A percentile compares a stretch with the other conserved stretches of the same genome.
These are phyloP conservation scores for Candida caryicola DNA, from an alignment of 805 yeast species.

Conservation along the genomic window DNA sequence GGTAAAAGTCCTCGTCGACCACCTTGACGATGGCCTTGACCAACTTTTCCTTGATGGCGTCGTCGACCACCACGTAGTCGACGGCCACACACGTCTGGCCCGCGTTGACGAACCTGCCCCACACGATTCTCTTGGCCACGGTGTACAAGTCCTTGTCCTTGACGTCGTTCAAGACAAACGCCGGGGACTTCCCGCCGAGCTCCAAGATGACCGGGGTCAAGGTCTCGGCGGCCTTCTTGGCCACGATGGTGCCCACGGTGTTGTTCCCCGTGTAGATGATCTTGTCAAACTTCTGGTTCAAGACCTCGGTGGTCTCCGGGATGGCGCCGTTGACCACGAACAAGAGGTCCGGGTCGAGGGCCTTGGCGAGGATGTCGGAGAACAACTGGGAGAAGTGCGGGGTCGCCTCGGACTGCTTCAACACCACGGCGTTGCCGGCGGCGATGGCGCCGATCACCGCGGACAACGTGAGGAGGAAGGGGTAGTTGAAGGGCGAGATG, in stretches of 20 bases:
- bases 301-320: constrained; percentile 55
- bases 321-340: constrained; percentile 72
- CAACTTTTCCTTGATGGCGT: constrained; percentile 51
- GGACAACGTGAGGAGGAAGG: constrained; percentile 57
- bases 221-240: constrained; percentile 77
- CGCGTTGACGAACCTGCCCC: constrained; percentile 76
- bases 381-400: constrained; percentile 60
- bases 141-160: constrained; percentile 42
- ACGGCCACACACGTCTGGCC: constrained; percentile 94
- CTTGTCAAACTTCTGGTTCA: constrained; percentile 70
- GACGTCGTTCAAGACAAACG: constrained; percentile 55
- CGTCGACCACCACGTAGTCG: constrained; percentile 76
- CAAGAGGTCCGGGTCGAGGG: constrained; percentile 56
- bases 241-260: constrained; percentile 71
- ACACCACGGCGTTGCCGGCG: constrained; percentile 76
- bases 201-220: constrained; percentile 81
- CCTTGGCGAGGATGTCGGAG: constrained; percentile 49
- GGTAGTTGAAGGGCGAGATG: constrained; percentile 80
- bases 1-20: constrained; percentile 44
- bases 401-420: constrained; percentile 73
- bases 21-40: constrained; percentile 39
- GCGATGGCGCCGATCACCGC: constrained; percentile 81
- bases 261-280: constrained; percentile 85
- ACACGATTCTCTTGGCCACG: constrained; percentile 59
- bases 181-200: constrained; percentile 92